Evolutionary conservation across 305 asterid genomes (phyloP).

Genomic region (Petunia hybrid): DNA sequence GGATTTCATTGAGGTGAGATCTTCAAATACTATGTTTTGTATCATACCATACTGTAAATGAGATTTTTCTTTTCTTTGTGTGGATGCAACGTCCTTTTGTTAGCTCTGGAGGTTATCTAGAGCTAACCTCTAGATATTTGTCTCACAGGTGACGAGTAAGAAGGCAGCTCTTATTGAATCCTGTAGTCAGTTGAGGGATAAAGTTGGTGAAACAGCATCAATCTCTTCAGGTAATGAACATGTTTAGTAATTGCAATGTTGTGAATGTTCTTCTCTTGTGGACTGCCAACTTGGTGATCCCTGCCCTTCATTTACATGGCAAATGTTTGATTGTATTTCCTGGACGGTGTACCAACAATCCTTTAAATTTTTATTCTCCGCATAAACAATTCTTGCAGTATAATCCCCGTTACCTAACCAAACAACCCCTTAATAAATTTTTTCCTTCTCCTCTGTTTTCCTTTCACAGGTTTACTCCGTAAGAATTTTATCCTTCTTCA

Average conservation of each 20-base stretch:
- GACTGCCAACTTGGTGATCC: constrained; percentile 1
- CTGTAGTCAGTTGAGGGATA: constrained; percentile 66
- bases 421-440: no score
- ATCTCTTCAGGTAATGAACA: constrained; percentile 73
- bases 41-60: neutral
- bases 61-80: neutral
- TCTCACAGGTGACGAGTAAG: constrained; percentile 79
- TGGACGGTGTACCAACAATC: neutral
- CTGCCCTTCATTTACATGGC: neutral
- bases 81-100: neutral
- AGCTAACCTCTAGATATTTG: neutral
- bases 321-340: constrained; percentile 23
- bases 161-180: constrained; percentile 88
- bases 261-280: constrained; percentile 21
- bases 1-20: constrained; percentile 83
- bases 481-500: no score
- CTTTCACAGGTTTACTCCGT: neutral
- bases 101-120: neutral
- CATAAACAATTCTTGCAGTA: no score
- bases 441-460: neutral
- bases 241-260: neutral
- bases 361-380: no score
- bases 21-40: neutral
- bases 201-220: constrained; percentile 78
- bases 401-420: no score